These are phyloP conservation scores for Cutaneotrichosporon arboriforme DNA, from an alignment of 1,284 basidiomycete species.

Conservation along the genomic window DNA sequence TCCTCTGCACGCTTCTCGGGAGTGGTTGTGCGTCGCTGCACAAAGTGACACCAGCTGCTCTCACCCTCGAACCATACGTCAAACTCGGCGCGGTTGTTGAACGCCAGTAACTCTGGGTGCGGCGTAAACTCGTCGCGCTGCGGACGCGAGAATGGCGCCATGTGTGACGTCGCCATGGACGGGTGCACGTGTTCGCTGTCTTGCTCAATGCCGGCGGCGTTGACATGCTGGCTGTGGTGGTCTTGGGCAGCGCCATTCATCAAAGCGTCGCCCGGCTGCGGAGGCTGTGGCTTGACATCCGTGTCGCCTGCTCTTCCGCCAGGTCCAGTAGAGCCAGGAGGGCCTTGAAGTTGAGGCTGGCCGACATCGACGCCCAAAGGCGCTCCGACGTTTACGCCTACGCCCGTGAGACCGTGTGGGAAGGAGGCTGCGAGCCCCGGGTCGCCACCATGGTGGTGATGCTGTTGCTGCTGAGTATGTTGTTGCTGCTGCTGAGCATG, in stretches of 20 bases:
- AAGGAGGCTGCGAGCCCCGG: neutral
- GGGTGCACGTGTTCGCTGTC: constrained; percentile 6
- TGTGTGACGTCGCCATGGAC: constrained; percentile 11
- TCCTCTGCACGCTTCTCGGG: constrained; percentile 43
- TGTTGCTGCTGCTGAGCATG: neutral
- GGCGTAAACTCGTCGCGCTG: constrained; percentile 31
- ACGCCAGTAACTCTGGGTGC: constrained; percentile 29
- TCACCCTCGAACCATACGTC: constrained; percentile 41
- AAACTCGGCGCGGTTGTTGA: constrained; percentile 29
- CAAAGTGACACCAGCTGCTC: constrained; percentile 44
- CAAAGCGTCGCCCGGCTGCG: no score
- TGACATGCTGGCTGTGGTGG: neutral
- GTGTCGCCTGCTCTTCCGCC: neutral
- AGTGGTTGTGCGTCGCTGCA: constrained; percentile 43
- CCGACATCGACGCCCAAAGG: neutral
- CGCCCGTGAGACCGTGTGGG: neutral
- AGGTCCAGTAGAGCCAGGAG: neutral
- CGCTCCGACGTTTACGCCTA: neutral
- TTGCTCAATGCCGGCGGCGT: neutral
- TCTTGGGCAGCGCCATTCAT: neutral
- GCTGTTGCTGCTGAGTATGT: neutral
- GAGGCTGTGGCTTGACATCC: neutral
- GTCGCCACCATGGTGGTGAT: neutral
- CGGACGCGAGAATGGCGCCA: constrained; percentile 32
- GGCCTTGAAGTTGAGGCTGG: neutral